Evolutionary conservation across 2,329 filamentous ascomycete genomes (phyloP).

Genomic region (Aspergillus jensenii): DNA sequence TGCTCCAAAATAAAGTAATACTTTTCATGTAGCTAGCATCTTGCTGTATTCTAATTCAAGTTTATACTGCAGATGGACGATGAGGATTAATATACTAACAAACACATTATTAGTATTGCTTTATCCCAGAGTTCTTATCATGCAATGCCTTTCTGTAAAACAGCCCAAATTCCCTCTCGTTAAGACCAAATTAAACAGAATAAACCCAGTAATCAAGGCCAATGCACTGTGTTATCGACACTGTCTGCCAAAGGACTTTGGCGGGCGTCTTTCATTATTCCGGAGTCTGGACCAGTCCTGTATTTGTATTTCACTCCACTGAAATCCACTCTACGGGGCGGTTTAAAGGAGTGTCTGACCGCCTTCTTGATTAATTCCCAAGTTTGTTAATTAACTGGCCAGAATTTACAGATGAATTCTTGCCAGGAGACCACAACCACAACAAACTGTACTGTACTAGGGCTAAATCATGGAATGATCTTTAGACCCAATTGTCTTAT

Average conservation of each 20-base stretch:
- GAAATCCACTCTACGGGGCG: too few relatives aligned
- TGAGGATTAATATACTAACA: too few relatives aligned
- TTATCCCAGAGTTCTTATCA: not conserved
- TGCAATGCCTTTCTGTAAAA: not conserved
- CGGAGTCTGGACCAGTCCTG: not conserved
- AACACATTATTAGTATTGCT: too few relatives aligned
- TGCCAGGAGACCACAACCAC: not conserved
- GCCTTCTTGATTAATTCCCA: slow-evolving; percentile 1
- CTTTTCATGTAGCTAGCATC: too few relatives aligned
- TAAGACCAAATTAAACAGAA: not conserved
- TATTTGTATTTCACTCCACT: not conserved
- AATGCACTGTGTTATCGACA: not conserved
- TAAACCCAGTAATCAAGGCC: not conserved
- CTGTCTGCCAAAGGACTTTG: not conserved
- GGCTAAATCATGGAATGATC: not conserved
- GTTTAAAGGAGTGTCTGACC: not conserved
- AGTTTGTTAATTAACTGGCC: not conserved
- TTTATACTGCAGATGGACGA: too few relatives aligned
- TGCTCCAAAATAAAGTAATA: too few relatives aligned
- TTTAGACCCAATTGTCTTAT: not conserved
- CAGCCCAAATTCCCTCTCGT: not conserved
- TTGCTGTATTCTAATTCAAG: too few relatives aligned
- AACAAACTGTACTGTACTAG: not conserved
- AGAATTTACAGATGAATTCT: not conserved
- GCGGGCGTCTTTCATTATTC: not conserved